Percentiles rank a stretch among this genome's conserved stretches.
These are phyloP conservation scores for Mortierella claussenii DNA, from an alignment of 192 early-diverging fungal genomes.

Conservation along the genomic window DNA sequence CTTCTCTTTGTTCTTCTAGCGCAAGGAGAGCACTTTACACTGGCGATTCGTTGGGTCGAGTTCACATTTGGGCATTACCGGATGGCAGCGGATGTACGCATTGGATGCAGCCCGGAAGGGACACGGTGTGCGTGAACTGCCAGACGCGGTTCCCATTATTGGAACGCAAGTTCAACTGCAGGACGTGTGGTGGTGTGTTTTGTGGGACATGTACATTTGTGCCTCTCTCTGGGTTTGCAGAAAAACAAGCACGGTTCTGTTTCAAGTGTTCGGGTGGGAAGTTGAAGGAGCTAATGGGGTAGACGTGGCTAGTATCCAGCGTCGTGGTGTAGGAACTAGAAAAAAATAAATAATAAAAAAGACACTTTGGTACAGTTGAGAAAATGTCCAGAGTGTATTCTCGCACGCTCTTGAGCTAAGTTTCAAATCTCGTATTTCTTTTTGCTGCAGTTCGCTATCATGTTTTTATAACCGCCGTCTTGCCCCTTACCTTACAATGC, in stretches of 20 bases:
- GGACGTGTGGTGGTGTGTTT: conserved; percentile 64
- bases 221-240: conserved; percentile 40
- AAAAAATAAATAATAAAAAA: background rate
- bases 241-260: conserved; percentile 50
- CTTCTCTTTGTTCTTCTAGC: conserved; percentile 24
- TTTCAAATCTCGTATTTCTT: too few relatives aligned
- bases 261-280: conserved; percentile 46
- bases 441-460: too few relatives aligned
- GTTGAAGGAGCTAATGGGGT: conserved; percentile 50
- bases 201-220: conserved; percentile 56
- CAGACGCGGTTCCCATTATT: conserved; percentile 62
- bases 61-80: conserved; percentile 62
- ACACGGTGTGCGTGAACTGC: conserved; percentile 64
- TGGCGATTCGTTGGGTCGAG: conserved; percentile 61
- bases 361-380: too few relatives aligned
- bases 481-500: too few relatives aligned
- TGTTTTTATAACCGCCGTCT: too few relatives aligned
- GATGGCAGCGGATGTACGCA: conserved; percentile 61
- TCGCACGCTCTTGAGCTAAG: too few relatives aligned
- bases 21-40: conserved; percentile 57
- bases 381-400: too few relatives aligned
- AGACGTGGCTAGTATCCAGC: too few relatives aligned
- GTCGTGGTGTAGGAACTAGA: too few relatives aligned
- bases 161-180: conserved; percentile 64
- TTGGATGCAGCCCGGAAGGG: conserved; percentile 58